phyloP scores from a whole-genome alignment of 1,284 basidiomycete species.

The Ceratobasidium papillatum region DNA sequence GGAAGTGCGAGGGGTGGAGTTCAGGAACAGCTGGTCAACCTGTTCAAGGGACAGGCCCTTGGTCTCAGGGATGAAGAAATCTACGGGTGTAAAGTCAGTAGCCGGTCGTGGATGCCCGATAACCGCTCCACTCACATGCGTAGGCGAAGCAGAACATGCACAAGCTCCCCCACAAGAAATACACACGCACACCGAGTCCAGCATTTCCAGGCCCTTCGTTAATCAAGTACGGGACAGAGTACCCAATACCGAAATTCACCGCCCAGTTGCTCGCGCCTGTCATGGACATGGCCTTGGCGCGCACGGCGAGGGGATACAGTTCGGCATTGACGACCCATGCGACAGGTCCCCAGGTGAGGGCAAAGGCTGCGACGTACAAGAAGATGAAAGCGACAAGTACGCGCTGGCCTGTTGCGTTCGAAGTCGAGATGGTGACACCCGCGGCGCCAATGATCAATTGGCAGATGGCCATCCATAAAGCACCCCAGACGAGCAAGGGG shows the following conservation, averaged over 20 bases:
- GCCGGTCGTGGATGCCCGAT: neutral
- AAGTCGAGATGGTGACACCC: slow-evolving; percentile 67
- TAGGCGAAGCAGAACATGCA: slow-evolving; percentile 32
- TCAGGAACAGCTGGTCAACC: slow-evolving; percentile 68
- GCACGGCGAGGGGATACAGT: slow-evolving; percentile 76
- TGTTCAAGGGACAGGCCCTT: slow-evolving; percentile 79
- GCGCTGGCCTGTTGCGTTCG: slow-evolving; percentile 58
- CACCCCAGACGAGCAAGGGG: slow-evolving; percentile 75
- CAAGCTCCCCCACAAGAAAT: slow-evolving; percentile 58
- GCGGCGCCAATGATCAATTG: slow-evolving; percentile 77
- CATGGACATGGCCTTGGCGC: slow-evolving; percentile 80
- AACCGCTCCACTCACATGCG: slow-evolving; percentile 21
- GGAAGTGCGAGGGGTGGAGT: slow-evolving; percentile 61
- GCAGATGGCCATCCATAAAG: slow-evolving; percentile 73
- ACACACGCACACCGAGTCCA: slow-evolving; percentile 58
- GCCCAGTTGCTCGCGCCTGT: slow-evolving; percentile 77
- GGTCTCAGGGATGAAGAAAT: slow-evolving; percentile 54
- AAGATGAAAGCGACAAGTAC: slow-evolving; percentile 74
- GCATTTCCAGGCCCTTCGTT: slow-evolving; percentile 49
- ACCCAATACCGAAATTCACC: slow-evolving; percentile 70
- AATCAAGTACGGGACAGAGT: slow-evolving; percentile 74
- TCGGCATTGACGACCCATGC: slow-evolving; percentile 80
- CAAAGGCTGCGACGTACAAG: slow-evolving; percentile 71
- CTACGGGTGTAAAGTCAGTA: slow-evolving; percentile 1
- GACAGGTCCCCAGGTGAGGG: slow-evolving; percentile 79